Evolutionary conservation across 768 basidiomycete species (phyloP), one percentile per base, ranked within the genome.

Genomic region (Coprinopsis strossmayeri): DNA sequence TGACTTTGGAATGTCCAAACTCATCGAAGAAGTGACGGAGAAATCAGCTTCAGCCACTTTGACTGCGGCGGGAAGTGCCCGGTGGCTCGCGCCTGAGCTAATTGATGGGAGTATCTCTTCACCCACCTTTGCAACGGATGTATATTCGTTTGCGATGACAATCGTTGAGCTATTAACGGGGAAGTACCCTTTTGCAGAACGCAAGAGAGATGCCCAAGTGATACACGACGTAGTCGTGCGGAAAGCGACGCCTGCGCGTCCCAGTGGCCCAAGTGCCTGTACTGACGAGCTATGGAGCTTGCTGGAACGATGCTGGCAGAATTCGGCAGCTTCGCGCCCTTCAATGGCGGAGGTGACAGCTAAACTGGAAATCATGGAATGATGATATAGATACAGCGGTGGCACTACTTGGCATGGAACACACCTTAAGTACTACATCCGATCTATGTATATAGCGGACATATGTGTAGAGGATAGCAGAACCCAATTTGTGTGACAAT

Each of bases 81-180:
- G 82, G 7, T 84, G 81, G 80, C 66, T 78, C 25, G 78, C 82
- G 5, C 82, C 82, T 1, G 81, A 82, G 56, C 63, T 82, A 43
- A 74, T 74, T 43, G 64, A 71, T 15, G 72, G 70, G n/a, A 68
- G 64, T 7, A 62, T 67, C 10, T 52, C 59, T 34, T 63, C 64
- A 34, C 72, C 73, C 0, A 78, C 76, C 9, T 71, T 64, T 57
- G 64, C 65, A 37, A 69, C 74, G 11, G 82, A 83, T 55, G 64
- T 73, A 0, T 83, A 81, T 52, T 77, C 78, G 2, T 83, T 72
- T 46, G 75, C 72, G 10, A 83, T 83, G 82, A 69, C 76, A 11
- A 67, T 78, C 27, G 66, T 83, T 21, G 81, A 83, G 54, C 70
- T 81, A 42, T 57, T 79, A 26, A 82, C 81, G 3, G 68, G 67